Evolutionary conservation across 2,329 filamentous ascomycete species (phyloP).

Genomic region (Exophiala sp.): DNA sequence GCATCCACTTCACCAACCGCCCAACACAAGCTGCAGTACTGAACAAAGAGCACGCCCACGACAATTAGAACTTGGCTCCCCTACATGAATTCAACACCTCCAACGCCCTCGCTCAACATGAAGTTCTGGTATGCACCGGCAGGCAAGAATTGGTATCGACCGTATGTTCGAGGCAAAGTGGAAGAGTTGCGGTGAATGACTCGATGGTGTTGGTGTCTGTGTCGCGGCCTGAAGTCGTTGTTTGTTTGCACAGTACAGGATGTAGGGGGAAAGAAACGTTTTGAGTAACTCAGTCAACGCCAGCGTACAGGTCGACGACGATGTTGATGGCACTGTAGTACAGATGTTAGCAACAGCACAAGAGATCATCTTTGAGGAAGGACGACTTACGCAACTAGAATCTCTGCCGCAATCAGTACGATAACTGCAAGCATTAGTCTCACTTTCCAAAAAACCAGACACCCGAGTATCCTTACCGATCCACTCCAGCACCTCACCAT

Average conservation of each 20-base stretch:
- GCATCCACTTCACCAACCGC: too few relatives aligned
- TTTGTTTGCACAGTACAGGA: too few relatives aligned
- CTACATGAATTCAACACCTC: conserved; percentile 1
- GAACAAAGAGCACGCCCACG: too few relatives aligned
- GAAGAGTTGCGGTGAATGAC: neutral
- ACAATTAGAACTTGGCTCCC: too few relatives aligned
- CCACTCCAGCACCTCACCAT: conserved; percentile 86
- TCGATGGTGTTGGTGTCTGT: neutral
- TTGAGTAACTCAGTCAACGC: conserved; percentile 49
- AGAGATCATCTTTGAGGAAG: neutral
- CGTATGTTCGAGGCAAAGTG: neutral
- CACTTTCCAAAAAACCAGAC: neutral
- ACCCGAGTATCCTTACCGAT: conserved; percentile 61
- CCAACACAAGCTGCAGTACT: too few relatives aligned
- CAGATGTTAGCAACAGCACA: conserved; percentile 1
- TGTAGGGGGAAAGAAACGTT: neutral
- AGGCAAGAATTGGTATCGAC: neutral
- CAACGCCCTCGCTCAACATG: conserved; percentile 11
- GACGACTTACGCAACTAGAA: conserved; percentile 66
- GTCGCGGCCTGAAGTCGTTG: too few relatives aligned
- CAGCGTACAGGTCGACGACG: conserved; percentile 84
- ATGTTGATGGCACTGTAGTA: conserved; percentile 70
- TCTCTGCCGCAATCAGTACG: conserved; percentile 90
- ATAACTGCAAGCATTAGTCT: conserved; percentile 61
- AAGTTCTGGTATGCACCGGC: neutral